phyloP scores from a whole-genome alignment of 306 rosid species.

The Macrotyloma uniflorum region DNA sequence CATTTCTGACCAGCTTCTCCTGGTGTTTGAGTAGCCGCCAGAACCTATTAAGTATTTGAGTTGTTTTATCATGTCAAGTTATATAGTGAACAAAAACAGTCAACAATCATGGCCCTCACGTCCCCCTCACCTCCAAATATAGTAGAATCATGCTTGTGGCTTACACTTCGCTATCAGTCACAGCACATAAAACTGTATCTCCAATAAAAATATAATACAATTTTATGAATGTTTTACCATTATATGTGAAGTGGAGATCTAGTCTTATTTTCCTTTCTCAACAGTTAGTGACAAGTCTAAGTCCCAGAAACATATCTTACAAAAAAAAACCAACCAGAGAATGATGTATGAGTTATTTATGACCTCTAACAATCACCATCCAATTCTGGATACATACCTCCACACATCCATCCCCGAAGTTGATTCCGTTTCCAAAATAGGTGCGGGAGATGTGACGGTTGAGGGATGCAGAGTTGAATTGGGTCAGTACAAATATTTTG shows the following conservation, averaged over 20 bases:
- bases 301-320: neutral
- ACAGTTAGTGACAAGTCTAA: neutral
- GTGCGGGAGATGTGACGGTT: constrained; percentile 93
- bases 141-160: neutral
- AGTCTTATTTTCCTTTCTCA: neutral
- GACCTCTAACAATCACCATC: neutral
- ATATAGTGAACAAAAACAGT: constrained; percentile 10
- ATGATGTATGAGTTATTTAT: constrained; percentile 6
- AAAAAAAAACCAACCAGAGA: neutral
- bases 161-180: constrained; percentile 34
- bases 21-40: constrained; percentile 94
- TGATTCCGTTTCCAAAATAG: constrained; percentile 83
- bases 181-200: constrained; percentile 3
- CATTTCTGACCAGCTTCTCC: constrained; percentile 96
- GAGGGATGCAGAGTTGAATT: constrained; percentile 87
- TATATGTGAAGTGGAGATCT: neutral
- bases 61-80: constrained; percentile 4
- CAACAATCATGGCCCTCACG: neutral
- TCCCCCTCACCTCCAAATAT: neutral
- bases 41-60: constrained; percentile 60
- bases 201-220: neutral
- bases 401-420: constrained; percentile 91
- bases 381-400: constrained; percentile 63
- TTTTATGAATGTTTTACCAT: constrained; percentile 4
- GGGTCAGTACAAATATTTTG: constrained; percentile 83